Percentiles rank a stretch among this genome's conserved stretches.
phyloP scores from a whole-genome alignment of 495 filamentous ascomycete species.

The Penicillium manginii region DNA sequence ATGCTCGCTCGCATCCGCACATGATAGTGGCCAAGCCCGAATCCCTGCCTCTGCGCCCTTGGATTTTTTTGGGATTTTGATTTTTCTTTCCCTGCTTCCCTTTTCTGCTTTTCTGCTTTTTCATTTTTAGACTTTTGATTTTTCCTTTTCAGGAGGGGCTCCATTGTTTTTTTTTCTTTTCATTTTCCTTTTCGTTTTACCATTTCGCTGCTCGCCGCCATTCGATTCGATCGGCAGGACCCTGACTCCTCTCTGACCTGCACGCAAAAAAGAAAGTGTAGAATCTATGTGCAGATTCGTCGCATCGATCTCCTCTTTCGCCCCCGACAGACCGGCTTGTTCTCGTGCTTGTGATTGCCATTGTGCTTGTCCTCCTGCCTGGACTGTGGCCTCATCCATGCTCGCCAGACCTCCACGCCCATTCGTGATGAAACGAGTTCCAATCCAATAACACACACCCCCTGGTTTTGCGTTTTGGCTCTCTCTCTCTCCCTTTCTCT shows the following conservation, averaged over 20 bases:
- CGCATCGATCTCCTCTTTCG: neutral
- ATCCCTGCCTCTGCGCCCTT: neutral
- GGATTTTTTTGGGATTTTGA: neutral
- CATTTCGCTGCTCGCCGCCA: neutral
- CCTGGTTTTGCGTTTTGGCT: neutral
- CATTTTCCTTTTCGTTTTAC: neutral
- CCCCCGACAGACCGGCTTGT: neutral
- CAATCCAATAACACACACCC: slow-evolving; percentile 5
- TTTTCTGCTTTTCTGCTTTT: neutral
- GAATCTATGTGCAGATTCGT: slow-evolving; percentile 2
- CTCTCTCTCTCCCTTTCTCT: neutral
- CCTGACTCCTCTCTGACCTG: neutral
- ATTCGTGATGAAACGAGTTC: slow-evolving; percentile 6
- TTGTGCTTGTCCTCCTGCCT: neutral
- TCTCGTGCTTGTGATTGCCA: neutral
- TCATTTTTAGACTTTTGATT: neutral
- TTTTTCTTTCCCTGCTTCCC: neutral
- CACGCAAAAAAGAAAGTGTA: neutral
- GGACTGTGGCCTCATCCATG: slow-evolving; percentile 3
- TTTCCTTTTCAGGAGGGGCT: neutral
- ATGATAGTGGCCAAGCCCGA: slow-evolving; percentile 12
- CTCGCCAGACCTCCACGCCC: neutral
- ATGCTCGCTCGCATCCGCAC: slow-evolving; percentile 9
- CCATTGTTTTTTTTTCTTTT: neutral
- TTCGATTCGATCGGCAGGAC: too few relatives aligned